These are phyloP conservation scores for Pyrenophora graminea DNA, from an alignment of 2,329 filamentous ascomycete species.

Conservation along the genomic window DNA sequence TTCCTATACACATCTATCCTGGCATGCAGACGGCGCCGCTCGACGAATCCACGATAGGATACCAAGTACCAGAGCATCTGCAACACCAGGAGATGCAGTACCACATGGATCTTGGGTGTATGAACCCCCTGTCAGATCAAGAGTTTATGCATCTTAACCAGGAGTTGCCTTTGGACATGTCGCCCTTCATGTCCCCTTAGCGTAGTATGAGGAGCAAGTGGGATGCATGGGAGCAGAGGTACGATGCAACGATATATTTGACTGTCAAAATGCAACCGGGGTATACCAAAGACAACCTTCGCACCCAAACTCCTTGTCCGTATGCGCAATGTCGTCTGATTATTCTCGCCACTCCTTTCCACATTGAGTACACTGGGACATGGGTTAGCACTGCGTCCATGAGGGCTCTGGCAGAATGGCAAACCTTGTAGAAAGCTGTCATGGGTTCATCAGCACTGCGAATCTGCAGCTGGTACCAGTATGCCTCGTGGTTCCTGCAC, in stretches of 20 bases:
- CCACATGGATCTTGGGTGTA: background rate
- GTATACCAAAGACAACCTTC: conserved; percentile 12
- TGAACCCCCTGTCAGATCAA: too few species aligned
- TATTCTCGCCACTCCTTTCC: conserved; percentile 52
- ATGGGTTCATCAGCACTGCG: conserved; percentile 97
- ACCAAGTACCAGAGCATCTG: conserved; percentile 7
- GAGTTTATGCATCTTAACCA: too few species aligned
- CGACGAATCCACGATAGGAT: conserved; percentile 17
- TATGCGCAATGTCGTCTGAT: background rate
- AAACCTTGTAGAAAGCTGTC: conserved; percentile 90
- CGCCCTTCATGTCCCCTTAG: too few species aligned
- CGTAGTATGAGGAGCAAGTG: too few species aligned
- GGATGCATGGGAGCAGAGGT: background rate
- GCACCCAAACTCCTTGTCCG: conserved; percentile 14
- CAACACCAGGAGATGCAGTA: background rate
- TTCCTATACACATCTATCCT: conserved; percentile 44
- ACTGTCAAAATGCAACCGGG: background rate
- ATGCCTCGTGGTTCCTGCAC: conserved; percentile 83
- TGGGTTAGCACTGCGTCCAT: conserved; percentile 5
- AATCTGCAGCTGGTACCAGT: conserved; percentile 97
- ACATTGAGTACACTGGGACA: conserved; percentile 48
- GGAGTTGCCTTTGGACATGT: too few species aligned
- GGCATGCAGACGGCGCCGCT: conserved; percentile 40
- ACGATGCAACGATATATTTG: background rate
- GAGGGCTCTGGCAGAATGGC: background rate